Evolutionary conservation across 192 early-diverging fungal species (phyloP).

Genomic region (Allomyces javanicus): DNA sequence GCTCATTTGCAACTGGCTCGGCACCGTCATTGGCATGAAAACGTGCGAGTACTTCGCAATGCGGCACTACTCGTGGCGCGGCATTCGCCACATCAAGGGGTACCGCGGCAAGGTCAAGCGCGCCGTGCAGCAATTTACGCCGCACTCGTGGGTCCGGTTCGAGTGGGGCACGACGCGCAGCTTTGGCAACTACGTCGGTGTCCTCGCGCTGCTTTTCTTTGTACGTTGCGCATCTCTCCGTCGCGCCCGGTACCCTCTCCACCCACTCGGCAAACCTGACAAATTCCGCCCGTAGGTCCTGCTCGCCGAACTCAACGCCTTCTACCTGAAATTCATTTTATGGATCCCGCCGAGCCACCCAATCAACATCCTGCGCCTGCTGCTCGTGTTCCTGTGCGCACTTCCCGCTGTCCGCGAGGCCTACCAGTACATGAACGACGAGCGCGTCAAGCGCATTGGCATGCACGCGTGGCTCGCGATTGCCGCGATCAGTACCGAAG

Average conservation of each 20-base stretch:
- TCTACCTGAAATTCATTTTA: slow-evolving; percentile 82
- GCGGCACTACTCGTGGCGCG: slow-evolving; percentile 92
- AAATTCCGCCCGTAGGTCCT: slow-evolving; percentile 27
- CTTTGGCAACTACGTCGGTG: slow-evolving; percentile 69
- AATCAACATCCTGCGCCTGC: slow-evolving; percentile 54
- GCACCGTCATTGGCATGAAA: slow-evolving; percentile 88
- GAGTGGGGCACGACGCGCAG: slow-evolving; percentile 74
- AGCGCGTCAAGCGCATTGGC: slow-evolving; percentile 55
- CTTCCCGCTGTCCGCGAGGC: slow-evolving; percentile 71
- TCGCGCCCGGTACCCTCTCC: background rate
- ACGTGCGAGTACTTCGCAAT: slow-evolving; percentile 89
- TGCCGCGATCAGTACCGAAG: slow-evolving; percentile 70
- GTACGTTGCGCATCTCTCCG: slow-evolving; percentile 16
- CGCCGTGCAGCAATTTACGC: slow-evolving; percentile 80
- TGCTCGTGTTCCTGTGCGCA: slow-evolving; percentile 65
- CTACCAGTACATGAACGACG: slow-evolving; percentile 66
- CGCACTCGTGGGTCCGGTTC: slow-evolving; percentile 83
- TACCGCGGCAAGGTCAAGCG: slow-evolving; percentile 71
- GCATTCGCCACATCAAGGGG: slow-evolving; percentile 63
- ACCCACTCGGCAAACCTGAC: background rate
- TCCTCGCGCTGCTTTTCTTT: slow-evolving; percentile 48
- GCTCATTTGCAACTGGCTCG: slow-evolving; percentile 78
- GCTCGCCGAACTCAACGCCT: slow-evolving; percentile 73
- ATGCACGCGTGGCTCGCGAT: slow-evolving; percentile 83
- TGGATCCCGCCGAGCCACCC: slow-evolving; percentile 79